Conservation (phyloP, 768 basidiomycete species). For the Suillus discolor region DNA sequence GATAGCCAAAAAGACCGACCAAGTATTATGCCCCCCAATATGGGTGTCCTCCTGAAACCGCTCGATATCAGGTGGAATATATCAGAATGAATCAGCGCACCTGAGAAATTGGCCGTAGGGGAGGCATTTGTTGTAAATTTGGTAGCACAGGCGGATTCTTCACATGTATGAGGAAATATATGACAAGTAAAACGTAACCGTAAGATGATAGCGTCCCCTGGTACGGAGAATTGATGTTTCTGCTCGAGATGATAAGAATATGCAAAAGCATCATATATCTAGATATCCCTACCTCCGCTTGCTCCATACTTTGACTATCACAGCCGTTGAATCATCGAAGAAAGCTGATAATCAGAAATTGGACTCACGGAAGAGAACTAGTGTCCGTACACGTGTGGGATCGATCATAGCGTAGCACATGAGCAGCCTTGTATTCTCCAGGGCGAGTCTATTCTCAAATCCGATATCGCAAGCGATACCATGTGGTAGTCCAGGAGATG, state of each 20-base stretch:
- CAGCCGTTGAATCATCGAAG: conserved; percentile 15
- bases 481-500: conserved; percentile 75
- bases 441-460: conserved; percentile 94
- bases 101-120: conserved; percentile 81
- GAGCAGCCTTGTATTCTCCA: conserved; percentile 95
- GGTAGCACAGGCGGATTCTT: conserved; percentile 96
- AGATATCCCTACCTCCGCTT: conserved; percentile 70
- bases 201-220: conserved; percentile 96
- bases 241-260: conserved; percentile 29
- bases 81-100: conserved; percentile 39
- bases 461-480: conserved; percentile 99
- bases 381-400: conserved; percentile 86
- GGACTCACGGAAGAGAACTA: conserved; percentile 94
- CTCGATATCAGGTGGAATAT: conserved; percentile 7
- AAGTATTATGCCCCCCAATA: conserved; percentile 80
- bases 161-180: conserved; percentile 97
- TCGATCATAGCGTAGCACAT: conserved; percentile 99
- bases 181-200: conserved; percentile 96
- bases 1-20: conserved; percentile 43
- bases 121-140: conserved; percentile 94
- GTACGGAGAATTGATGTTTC: conserved; percentile 99
- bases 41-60: conserved; percentile 71
- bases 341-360: conserved; percentile 17
- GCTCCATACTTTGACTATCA: conserved; percentile 96
- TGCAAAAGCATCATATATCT: not conserved